These are phyloP conservation scores for Steccherinum ochraceum DNA, from an alignment of 768 basidiomycete species.

Conservation along the genomic window DNA sequence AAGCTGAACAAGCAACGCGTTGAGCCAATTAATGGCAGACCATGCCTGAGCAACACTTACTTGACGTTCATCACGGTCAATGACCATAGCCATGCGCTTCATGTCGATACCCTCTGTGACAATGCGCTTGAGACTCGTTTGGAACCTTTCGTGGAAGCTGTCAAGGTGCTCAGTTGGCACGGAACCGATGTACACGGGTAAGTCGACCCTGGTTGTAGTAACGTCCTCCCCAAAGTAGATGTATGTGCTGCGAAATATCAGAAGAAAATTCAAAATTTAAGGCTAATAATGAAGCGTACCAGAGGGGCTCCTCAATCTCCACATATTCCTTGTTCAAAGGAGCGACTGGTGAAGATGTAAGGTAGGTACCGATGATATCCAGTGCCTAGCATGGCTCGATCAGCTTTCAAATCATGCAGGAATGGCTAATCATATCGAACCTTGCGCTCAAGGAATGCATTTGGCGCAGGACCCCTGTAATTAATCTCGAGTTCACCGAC, in stretches of 20 bases:
- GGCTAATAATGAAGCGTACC: conserved; percentile 44
- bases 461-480: conserved; percentile 73
- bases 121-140: conserved; percentile 62
- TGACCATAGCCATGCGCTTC: conserved; percentile 80
- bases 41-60: conserved; percentile 29
- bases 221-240: conserved; percentile 80
- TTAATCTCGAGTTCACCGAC: conserved; percentile 79
- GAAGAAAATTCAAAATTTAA: neutral
- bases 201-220: conserved; percentile 62
- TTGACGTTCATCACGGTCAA: conserved; percentile 86
- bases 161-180: conserved; percentile 78
- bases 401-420: too few relatives aligned
- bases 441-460: conserved; percentile 66
- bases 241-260: conserved; percentile 49
- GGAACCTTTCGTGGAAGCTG: conserved; percentile 63
- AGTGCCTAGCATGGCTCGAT: conserved; percentile 47
- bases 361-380: conserved; percentile 79
- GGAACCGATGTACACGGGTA: conserved; percentile 76
- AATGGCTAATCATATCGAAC: too few relatives aligned
- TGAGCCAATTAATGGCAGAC: neutral
- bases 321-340: conserved; percentile 88
- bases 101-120: conserved; percentile 79
- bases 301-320: conserved; percentile 85
- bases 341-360: conserved; percentile 79
- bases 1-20: conserved; percentile 43